A percentile compares a stretch with the other conserved stretches of the same genome.
phyloP scores from a whole-genome alignment of 2,329 filamentous ascomycete species.

The Aspergillus awamori region DNA sequence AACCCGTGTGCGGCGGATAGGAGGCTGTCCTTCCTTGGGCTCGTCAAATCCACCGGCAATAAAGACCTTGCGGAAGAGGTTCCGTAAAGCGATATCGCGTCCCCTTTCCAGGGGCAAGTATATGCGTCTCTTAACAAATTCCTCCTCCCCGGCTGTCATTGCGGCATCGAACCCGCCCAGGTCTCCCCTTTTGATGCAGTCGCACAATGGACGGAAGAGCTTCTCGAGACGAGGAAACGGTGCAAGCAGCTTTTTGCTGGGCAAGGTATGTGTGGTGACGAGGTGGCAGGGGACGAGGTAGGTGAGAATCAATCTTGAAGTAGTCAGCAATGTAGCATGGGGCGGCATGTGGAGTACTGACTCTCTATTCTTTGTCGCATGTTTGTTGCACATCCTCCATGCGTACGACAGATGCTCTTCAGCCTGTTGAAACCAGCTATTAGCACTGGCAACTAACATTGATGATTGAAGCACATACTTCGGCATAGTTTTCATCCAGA shows the following conservation, averaged over 20 bases:
- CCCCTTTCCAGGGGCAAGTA: constrained; percentile 93
- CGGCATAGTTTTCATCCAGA: constrained; percentile 86
- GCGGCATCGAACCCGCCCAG: constrained; percentile 82
- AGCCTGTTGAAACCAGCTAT: constrained; percentile 54
- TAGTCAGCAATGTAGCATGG: constrained; percentile 24
- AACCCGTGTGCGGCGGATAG: constrained; percentile 70
- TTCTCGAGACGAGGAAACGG: constrained; percentile 75
- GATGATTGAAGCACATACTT: constrained; percentile 52
- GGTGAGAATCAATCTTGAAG: constrained; percentile 76
- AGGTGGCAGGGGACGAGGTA: constrained; percentile 94
- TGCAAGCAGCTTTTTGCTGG: constrained; percentile 69
- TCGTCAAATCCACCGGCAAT: constrained; percentile 80
- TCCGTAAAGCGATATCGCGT: constrained; percentile 87
- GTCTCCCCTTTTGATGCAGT: constrained; percentile 80
- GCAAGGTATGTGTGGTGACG: constrained; percentile 83
- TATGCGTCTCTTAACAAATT: constrained; percentile 89
- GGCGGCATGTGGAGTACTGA: constrained; percentile 46
- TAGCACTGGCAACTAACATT: background rate
- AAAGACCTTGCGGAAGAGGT: constrained; percentile 90
- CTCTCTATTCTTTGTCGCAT: constrained; percentile 77
- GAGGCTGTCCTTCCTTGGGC: constrained; percentile 66
- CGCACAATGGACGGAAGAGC: constrained; percentile 76
- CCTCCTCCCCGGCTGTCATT: constrained; percentile 79
- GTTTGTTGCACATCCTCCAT: constrained; percentile 76
- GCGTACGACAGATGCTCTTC: constrained; percentile 80